Conservation (phyloP, 1,284 basidiomycete genomes). For the Rhizopogon parksii region DNA sequence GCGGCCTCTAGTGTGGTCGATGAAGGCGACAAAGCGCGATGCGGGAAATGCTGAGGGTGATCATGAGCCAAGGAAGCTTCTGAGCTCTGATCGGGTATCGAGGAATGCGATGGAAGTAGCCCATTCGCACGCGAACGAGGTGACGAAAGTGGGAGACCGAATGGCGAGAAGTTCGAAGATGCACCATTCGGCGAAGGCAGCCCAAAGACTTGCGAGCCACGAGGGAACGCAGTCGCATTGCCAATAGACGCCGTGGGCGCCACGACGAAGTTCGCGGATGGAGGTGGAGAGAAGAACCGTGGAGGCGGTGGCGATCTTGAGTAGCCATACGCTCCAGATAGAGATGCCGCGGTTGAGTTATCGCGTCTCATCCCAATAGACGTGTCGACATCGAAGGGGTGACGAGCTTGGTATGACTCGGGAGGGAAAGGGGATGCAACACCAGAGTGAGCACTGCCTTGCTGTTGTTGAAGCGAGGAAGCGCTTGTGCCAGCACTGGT, state of each 20-base stretch:
- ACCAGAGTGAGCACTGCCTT: slow-evolving; percentile 27
- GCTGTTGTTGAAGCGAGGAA: slow-evolving; percentile 46
- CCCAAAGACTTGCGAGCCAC: slow-evolving; percentile 28
- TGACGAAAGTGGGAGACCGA: slow-evolving; percentile 44
- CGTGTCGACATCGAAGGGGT: slow-evolving; percentile 31
- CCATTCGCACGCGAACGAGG: slow-evolving; percentile 28
- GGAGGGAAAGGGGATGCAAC: slow-evolving; percentile 25
- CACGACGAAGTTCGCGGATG: slow-evolving; percentile 33
- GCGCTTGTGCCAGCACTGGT: slow-evolving; percentile 49
- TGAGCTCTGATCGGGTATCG: slow-evolving; percentile 56
- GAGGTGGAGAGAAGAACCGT: slow-evolving; percentile 47
- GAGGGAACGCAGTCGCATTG: slow-evolving; percentile 23
- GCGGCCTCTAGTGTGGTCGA: slow-evolving; percentile 52
- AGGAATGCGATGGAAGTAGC: slow-evolving; percentile 38
- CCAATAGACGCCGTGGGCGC: slow-evolving; percentile 32
- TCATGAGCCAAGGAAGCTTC: slow-evolving; percentile 38
- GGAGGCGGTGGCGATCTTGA: slow-evolving; percentile 55
- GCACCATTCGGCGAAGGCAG: slow-evolving; percentile 23
- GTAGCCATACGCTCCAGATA: slow-evolving; percentile 38
- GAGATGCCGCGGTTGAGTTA: slow-evolving; percentile 34
- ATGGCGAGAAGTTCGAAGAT: slow-evolving; percentile 49
- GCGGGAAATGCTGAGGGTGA: slow-evolving; percentile 38
- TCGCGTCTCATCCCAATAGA: slow-evolving; percentile 29
- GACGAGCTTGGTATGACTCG: slow-evolving; percentile 35
- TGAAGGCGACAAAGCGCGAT: slow-evolving; percentile 43